phyloP scores from a whole-genome alignment of 202 grass and related monocot genomes.

The Digitaria exilis region DNA sequence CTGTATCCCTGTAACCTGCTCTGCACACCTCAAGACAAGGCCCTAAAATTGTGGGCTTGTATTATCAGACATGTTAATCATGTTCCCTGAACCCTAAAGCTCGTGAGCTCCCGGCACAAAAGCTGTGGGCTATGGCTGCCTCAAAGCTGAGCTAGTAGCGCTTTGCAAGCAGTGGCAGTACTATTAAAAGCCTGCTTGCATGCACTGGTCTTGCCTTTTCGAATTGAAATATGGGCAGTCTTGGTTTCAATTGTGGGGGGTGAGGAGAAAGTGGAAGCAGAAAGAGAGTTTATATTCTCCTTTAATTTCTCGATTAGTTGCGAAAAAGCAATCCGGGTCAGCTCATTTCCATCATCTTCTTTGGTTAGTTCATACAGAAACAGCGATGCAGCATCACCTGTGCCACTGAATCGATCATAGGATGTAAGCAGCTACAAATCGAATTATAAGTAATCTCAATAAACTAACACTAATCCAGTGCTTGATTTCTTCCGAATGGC shows the following conservation, averaged over 20 bases:
- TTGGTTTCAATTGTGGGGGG: constrained; percentile 16
- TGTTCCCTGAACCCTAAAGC: background rate
- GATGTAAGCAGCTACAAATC: background rate
- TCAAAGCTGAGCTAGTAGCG: constrained; percentile 26
- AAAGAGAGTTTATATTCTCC: constrained; percentile 29
- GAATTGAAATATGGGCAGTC: constrained; percentile 39
- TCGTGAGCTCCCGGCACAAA: constrained; percentile 24
- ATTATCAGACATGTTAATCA: constrained; percentile 3
- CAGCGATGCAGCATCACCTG: background rate
- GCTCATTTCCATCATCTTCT: constrained; percentile 1
- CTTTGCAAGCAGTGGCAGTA: constrained; percentile 28
- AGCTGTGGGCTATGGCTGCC: constrained; percentile 35
- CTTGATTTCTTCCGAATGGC: background rate
- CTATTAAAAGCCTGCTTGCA: constrained; percentile 18
- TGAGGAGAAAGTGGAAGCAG: constrained; percentile 8
- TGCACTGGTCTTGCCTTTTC: constrained; percentile 37
- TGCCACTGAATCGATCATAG: background rate
- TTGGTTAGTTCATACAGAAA: background rate
- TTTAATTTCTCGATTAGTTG: background rate
- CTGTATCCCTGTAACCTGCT: background rate
- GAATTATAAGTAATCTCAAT: background rate
- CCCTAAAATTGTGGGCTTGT: constrained; percentile 36
- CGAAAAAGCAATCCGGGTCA: constrained; percentile 6
- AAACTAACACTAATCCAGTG: background rate
- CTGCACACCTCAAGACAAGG: constrained; percentile 47